These are phyloP conservation scores for Blastocystis sp. DNA, from an alignment of 352 stramenopile species.

Conservation along the genomic window DNA sequence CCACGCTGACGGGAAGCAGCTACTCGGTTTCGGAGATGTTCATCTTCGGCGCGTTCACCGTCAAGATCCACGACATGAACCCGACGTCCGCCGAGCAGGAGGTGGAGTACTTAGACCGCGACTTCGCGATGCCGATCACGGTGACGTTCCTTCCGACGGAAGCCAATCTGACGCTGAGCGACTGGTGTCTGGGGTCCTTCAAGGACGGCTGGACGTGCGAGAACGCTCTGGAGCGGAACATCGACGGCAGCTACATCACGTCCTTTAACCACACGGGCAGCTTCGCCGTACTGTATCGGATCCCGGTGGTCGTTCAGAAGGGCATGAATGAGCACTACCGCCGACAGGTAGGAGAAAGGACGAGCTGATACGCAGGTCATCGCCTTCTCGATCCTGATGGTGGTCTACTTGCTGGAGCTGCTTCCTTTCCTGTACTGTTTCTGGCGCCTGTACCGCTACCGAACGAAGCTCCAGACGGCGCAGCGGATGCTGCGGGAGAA, in stretches of 20 bases:
- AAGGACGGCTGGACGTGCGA: neutral
- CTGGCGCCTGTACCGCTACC: neutral
- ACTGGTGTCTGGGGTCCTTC: conserved; percentile 35
- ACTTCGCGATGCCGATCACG: neutral
- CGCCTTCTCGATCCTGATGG: neutral
- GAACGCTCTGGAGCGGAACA: neutral
- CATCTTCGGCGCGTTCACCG: conserved; percentile 1
- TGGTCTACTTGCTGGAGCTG: neutral
- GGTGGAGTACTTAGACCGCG: neutral
- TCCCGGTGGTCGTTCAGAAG: neutral
- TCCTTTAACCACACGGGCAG: neutral
- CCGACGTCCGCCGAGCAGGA: neutral
- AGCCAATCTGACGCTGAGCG: neutral
- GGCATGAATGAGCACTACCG: neutral
- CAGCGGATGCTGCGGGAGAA: neutral
- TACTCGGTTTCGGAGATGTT: neutral
- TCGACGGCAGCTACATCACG: neutral
- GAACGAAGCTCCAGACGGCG: neutral
- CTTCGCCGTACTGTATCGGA: conserved; percentile 22
- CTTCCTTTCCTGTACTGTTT: neutral
- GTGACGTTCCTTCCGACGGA: neutral
- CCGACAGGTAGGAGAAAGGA: neutral
- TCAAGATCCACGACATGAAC: neutral
- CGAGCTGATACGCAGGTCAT: conserved; percentile 8
- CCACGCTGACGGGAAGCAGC: neutral